Conservation (phyloP, 1,139 yeast species). For the Blastobotrys elegans region DNA sequence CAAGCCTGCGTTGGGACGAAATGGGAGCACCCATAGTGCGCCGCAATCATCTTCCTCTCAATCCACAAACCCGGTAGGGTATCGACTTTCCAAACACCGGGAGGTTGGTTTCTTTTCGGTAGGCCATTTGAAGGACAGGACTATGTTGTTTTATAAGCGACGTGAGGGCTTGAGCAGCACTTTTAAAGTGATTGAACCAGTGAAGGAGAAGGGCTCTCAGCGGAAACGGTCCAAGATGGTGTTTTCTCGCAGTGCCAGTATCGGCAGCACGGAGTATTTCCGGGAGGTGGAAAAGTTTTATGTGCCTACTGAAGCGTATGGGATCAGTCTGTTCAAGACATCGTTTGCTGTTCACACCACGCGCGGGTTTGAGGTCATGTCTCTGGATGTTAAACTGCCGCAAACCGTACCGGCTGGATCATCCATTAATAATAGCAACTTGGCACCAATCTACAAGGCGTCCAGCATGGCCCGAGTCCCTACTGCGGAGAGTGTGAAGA, state of each 20-base stretch:
- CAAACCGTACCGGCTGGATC: conserved; percentile 50
- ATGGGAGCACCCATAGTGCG: conserved; percentile 1
- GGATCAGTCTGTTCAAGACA: conserved; percentile 39
- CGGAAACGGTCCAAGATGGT: conserved; percentile 30
- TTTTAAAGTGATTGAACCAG: conserved; percentile 39
- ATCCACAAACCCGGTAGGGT: conserved; percentile 21
- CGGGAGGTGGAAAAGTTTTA: conserved; percentile 35
- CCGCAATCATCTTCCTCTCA: background rate
- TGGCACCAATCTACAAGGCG: conserved; percentile 18
- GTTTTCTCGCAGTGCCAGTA: conserved; percentile 21
- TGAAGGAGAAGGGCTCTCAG: conserved; percentile 44
- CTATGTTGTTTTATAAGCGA: conserved; percentile 45
- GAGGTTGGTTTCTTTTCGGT: conserved; percentile 52
- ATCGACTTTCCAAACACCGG: conserved; percentile 32
- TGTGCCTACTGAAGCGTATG: conserved; percentile 31
- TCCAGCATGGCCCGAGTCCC: conserved; percentile 10
- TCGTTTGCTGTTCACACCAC: conserved; percentile 59
- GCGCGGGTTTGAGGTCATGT: conserved; percentile 64
- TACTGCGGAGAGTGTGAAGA: conserved; percentile 22
- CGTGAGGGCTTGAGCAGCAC: conserved; percentile 30
- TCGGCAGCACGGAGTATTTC: conserved; percentile 35
- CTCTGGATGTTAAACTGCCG: conserved; percentile 54
- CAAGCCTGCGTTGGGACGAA: conserved; percentile 1
- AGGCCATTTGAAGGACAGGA: conserved; percentile 57
- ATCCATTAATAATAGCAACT: conserved; percentile 19